These are phyloP conservation scores for Ehretia macrophylla DNA, from an alignment of 257 asterid species.

Conservation along the genomic window DNA sequence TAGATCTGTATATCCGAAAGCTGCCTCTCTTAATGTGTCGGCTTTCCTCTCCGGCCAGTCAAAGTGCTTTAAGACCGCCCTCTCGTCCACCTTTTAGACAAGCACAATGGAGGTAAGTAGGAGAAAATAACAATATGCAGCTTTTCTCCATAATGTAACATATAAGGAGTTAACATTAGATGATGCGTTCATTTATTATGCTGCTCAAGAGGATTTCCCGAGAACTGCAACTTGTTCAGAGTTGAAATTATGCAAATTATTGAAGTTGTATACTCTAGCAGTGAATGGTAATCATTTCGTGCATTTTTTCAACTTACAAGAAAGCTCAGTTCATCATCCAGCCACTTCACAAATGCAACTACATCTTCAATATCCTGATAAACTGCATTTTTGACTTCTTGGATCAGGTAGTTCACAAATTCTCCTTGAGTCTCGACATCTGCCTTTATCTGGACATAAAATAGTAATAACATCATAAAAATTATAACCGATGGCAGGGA, in stretches of 20 bases:
- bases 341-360: slow-evolving; percentile 86
- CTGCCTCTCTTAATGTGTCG: slow-evolving; percentile 81
- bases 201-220: no score
- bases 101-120: slow-evolving; percentile 10
- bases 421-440: slow-evolving; percentile 96
- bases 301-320: slow-evolving; percentile 44
- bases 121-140: background rate
- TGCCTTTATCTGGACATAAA: slow-evolving; percentile 59
- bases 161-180: no score
- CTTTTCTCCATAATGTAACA: background rate
- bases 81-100: slow-evolving; percentile 69
- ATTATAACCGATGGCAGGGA: background rate
- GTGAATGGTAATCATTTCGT: background rate
- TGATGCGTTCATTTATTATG: background rate
- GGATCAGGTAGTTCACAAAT: slow-evolving; percentile 71
- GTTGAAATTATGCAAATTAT: no score
- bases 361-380: slow-evolving; percentile 71
- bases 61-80: slow-evolving; percentile 93
- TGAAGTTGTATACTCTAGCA: no score
- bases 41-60: slow-evolving; percentile 98
- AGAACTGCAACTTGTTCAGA: no score
- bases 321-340: slow-evolving; percentile 91
- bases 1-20: slow-evolving; percentile 78
- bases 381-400: slow-evolving; percentile 68
- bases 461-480: background rate